These are phyloP conservation scores for Letharia columbiana DNA, from an alignment of 495 filamentous ascomycete genomes.

Conservation along the genomic window DNA sequence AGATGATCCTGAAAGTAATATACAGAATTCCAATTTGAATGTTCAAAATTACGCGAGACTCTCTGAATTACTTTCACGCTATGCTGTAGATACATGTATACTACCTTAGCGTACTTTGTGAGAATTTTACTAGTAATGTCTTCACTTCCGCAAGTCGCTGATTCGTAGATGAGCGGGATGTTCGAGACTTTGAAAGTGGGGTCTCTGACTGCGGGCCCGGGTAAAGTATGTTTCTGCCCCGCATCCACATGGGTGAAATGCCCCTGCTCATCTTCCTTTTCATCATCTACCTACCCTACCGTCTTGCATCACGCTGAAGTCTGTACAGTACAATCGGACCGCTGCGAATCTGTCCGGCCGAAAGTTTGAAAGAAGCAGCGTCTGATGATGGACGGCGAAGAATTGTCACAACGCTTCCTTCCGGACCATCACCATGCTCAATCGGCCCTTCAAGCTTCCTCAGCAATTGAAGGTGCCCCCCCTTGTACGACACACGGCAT, in stretches of 20 bases:
- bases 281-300: too few species aligned
- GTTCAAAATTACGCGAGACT: too few species aligned
- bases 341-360: not conserved
- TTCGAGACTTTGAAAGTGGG: not conserved
- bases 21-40: too few species aligned
- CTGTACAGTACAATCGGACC: not conserved
- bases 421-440: not conserved
- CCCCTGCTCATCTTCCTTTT: too few species aligned
- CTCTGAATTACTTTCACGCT: too few species aligned
- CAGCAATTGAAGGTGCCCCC: not conserved
- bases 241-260: not conserved
- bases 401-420: not conserved
- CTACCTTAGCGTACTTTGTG: too few species aligned
- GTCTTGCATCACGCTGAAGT: not conserved
- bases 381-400: not conserved
- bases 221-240: not conserved
- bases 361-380: not conserved
- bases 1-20: too few species aligned
- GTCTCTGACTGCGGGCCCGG: not conserved
- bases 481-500: not conserved
- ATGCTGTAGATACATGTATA: too few species aligned
- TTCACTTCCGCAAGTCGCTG: too few species aligned
- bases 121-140: too few species aligned
- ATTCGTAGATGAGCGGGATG: not conserved
- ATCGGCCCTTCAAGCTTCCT: not conserved